These are phyloP conservation scores for Jackrogersella multiformis DNA, from an alignment of 495 filamentous ascomycete species.

Conservation along the genomic window DNA sequence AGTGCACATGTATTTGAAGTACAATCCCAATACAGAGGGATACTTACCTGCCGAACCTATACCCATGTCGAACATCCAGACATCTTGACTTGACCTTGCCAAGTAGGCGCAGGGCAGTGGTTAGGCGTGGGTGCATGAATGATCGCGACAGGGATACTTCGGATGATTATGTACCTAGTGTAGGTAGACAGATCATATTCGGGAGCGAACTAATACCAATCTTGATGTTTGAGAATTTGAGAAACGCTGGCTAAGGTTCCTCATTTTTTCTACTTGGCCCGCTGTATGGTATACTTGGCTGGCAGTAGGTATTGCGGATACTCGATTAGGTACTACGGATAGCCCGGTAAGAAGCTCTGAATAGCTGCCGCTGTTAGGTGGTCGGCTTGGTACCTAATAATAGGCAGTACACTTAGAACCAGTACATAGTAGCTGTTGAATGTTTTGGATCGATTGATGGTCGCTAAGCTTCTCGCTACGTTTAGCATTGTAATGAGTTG, in stretches of 20 bases:
- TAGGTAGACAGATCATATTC: slow-evolving; percentile 15
- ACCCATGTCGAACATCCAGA: slow-evolving; percentile 28
- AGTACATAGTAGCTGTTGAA: slow-evolving; percentile 18
- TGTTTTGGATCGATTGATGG: slow-evolving; percentile 10
- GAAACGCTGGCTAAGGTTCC: neutral
- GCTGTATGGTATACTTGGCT: too few relatives aligned
- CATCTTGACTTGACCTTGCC: slow-evolving; percentile 18
- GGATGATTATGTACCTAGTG: slow-evolving; percentile 30
- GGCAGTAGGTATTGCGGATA: too few relatives aligned
- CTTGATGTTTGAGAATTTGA: slow-evolving; percentile 11
- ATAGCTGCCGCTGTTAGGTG: slow-evolving; percentile 13
- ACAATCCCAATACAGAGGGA: slow-evolving; percentile 12
- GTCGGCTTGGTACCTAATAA: slow-evolving; percentile 26
- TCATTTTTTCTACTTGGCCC: too few relatives aligned
- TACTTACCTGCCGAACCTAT: slow-evolving; percentile 15
- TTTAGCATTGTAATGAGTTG: slow-evolving; percentile 24
- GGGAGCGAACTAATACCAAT: neutral
- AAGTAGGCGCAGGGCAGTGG: slow-evolving; percentile 14
- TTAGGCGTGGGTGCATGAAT: slow-evolving; percentile 44
- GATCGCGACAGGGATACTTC: slow-evolving; percentile 33
- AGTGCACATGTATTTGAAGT: too few relatives aligned
- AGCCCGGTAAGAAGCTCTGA: slow-evolving; percentile 9
- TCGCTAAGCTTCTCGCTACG: slow-evolving; percentile 19
- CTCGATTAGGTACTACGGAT: too few relatives aligned
- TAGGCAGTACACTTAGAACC: slow-evolving; percentile 16